A percentile compares a stretch with the other conserved stretches of the same genome.
These are phyloP conservation scores for Podila clonocystis DNA, from an alignment of 192 early-diverging fungal genomes.

Conservation along the genomic window DNA sequence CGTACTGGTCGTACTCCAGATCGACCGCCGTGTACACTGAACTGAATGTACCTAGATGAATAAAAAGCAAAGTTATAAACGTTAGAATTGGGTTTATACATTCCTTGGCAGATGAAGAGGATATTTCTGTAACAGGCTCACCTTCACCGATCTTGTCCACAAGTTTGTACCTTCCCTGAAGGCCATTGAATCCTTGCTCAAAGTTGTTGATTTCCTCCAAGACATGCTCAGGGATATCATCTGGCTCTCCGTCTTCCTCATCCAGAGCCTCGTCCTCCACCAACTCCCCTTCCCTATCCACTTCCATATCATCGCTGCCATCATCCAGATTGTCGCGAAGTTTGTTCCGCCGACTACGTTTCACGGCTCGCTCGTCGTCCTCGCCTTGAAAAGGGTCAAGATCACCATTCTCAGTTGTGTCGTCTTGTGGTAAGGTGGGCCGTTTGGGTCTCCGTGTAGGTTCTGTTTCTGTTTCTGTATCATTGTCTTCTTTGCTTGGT, in stretches of 20 bases:
- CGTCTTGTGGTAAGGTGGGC: neutral
- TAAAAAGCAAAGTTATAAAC: neutral
- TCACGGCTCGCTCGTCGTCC: neutral
- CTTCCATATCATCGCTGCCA: neutral
- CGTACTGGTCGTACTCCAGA: slow-evolving; percentile 72
- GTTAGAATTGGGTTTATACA: neutral
- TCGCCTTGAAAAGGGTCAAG: neutral
- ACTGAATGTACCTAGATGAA: slow-evolving; percentile 82
- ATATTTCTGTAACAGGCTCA: slow-evolving; percentile 2
- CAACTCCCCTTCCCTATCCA: neutral
- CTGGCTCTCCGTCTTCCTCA: slow-evolving; percentile 2
- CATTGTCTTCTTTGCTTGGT: too few species aligned
- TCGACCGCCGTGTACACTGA: slow-evolving; percentile 93
- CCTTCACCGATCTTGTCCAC: slow-evolving; percentile 87
- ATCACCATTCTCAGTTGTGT: neutral
- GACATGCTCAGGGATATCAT: slow-evolving; percentile 39
- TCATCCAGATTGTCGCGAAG: neutral
- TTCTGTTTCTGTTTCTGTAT: too few species aligned
- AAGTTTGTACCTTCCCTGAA: slow-evolving; percentile 70
- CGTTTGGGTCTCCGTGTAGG: neutral
- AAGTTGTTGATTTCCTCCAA: slow-evolving; percentile 69
- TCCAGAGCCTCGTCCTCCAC: neutral
- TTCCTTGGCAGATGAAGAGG: too few species aligned
- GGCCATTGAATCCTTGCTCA: slow-evolving; percentile 59
- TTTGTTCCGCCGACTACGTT: neutral